Base-by-base conservation (phyloP, 108 stramenopile species). In the Mayamaea pseudoterrestris region DNA sequence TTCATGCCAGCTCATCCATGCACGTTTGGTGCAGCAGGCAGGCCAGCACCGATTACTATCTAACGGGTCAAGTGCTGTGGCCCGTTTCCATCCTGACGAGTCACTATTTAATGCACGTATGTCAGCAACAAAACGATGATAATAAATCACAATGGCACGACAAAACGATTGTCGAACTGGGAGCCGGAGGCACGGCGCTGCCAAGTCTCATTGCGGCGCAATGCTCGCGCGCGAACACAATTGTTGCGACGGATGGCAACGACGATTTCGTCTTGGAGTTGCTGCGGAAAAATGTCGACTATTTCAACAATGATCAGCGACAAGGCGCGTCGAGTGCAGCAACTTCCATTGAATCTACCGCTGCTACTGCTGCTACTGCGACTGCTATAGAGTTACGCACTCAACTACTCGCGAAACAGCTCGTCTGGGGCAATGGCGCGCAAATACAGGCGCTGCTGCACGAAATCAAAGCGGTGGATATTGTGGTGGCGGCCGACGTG, bases 51-150 rank as follows among this genome's bases (percentile, higher is more conserved):
- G 59, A 60, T 26, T 60, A 27, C 17, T 50, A 60, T 23, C 25
- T 53, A 13, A 60, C 59, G 41, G 59, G 59, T 3, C 42, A 53
- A 27, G 42, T 60, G 3, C 37, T 60, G 20, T 60, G 59, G 59
- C 59, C 59, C 9, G 50, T 60, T 3, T 60, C 59, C 39, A 22
- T 53, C 2, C 43, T 60, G 22, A 16, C 53, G 39, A 12, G 29
- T 17, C 51, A 60, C n/a, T 60, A 32, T 27, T 4, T 60, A 40
- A 25, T 35, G 20, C 44, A 21, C 41, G 20, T 7, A 13, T 11
- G 4, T 20, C 35, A n/a, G 13, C 49, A 50, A 17, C 5, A 6
- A 6, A 23, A 9, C 7, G 18, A 20, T 16, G 4, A 22, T 14
- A 13, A 13, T 24, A 23, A 13, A 4, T 12, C 34, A n/a, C 24